A percentile compares a stretch with the other conserved stretches of the same genome.
Conservation (phyloP, 352 stramenopile species). For the Ophiocytium majus region DNA sequence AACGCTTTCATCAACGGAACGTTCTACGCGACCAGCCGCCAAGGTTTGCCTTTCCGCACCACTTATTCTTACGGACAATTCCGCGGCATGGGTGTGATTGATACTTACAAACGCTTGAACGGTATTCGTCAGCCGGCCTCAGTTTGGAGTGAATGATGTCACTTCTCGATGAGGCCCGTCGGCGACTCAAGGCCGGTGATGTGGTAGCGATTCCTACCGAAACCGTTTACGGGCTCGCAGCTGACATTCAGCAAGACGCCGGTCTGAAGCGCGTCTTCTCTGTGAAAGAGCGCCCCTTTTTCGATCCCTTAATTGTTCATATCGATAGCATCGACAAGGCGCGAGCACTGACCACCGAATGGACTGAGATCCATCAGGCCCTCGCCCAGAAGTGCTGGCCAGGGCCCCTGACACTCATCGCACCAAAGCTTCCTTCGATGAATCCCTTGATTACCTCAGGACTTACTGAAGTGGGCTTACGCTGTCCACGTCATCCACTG, state of each 20-base stretch:
- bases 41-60: not conserved
- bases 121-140: not conserved
- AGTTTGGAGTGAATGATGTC: not conserved
- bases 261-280: not conserved
- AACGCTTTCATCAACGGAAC: not conserved
- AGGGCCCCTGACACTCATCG: conserved; percentile 4
- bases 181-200: not conserved
- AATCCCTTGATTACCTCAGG: not conserved
- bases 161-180: not conserved
- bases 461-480: not conserved
- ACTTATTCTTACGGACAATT: not conserved
- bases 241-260: not conserved
- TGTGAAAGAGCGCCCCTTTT: not conserved
- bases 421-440: not conserved
- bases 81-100: not conserved
- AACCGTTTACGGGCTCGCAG: not conserved
- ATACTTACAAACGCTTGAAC: not conserved
- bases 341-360: not conserved
- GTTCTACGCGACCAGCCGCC: not conserved
- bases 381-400: not conserved
- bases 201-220: conserved; percentile 6
- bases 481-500: not conserved
- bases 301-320: conserved; percentile 14
- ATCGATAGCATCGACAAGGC: not conserved
- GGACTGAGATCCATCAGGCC: not conserved